Evolutionary conservation across 1,284 basidiomycete species (phyloP), one percentile per base, ranked within the genome.

Genomic region (Paramarasmius palmivorus): DNA sequence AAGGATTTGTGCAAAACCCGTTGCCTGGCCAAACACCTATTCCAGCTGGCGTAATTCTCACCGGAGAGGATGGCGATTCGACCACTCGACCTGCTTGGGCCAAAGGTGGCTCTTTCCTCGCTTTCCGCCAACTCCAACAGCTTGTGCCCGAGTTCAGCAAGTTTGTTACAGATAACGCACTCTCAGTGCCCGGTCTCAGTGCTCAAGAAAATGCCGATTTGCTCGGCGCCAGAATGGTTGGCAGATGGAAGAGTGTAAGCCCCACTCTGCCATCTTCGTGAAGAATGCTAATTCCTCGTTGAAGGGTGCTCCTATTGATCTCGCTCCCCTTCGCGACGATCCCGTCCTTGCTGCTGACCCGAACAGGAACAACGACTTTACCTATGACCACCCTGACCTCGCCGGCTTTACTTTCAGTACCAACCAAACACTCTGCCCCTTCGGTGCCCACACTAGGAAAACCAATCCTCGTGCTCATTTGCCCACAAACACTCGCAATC

Each of bases 341-440:
- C 65, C 70, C 0, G 63, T 49, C 5, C 60, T 73, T 14, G 69
- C 59, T n/a, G 54, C 52, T 8, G 69, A 75, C 59, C 62, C 65
- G 4, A 55, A 59, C 15, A 61, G 64, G 15, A 73, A 72, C 64
- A 73, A 73, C 63, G 63, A 71, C 60, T 75, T 75, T 61, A 57
- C 59, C 26, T 73, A 67, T 53, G 42, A 53, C 9, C 53, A 61
- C 48, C 59, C 62, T 12, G 29, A 32, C 12, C 5, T 50, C n/a
- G 17, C 34, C 23, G 50, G 46, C 8, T 56, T 56, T 38, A 32
- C 32, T 23, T 3, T 49, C 12, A 34, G n/a, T 29, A 52, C 45
- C 22, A 64, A 68, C 57, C 67, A 70, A 53, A 61, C 59, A 6
- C 59, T 57, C 25, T 72, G 71, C 41, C 69, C 70, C 1, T 72